These are phyloP conservation scores for Myriosclerotinia duriaeana DNA, from an alignment of 2,329 filamentous ascomycete species.

Conservation along the genomic window DNA sequence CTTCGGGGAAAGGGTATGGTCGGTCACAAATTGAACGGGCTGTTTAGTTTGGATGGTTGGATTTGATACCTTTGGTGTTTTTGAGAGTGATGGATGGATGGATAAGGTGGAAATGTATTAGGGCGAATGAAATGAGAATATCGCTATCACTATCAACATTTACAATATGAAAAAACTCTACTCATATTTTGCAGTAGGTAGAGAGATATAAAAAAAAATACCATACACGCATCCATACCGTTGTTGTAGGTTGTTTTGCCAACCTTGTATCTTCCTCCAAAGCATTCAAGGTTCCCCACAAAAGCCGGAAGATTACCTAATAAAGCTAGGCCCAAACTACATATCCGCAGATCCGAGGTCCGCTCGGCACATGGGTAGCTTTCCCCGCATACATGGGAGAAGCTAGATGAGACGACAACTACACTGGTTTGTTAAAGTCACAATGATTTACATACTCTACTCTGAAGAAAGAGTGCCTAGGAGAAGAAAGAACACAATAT, in stretches of 20 bases:
- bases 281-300: too few species aligned
- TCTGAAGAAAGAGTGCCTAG: too few species aligned
- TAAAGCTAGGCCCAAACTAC: not conserved
- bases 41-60: constrained; percentile 28
- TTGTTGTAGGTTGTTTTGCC: too few species aligned
- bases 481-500: too few species aligned
- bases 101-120: constrained; percentile 11
- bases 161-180: not conserved
- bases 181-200: too few species aligned
- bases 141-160: not conserved
- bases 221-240: too few species aligned
- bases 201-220: too few species aligned
- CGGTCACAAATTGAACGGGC: constrained; percentile 34
- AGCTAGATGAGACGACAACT: too few species aligned
- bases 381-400: constrained; percentile 8
- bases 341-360: constrained; percentile 10
- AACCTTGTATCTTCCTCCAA: too few species aligned
- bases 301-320: too few species aligned
- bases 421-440: too few species aligned
- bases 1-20: constrained; percentile 13
- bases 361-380: not conserved
- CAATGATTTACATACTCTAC: too few species aligned
- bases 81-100: constrained; percentile 26
- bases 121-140: constrained; percentile 1
- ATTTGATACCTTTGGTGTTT: constrained; percentile 38